Percentiles rank a stretch among this genome's conserved stretches.
Conservation (phyloP, 257 asterid genomes). For the Jaltomata sinuosa region DNA sequence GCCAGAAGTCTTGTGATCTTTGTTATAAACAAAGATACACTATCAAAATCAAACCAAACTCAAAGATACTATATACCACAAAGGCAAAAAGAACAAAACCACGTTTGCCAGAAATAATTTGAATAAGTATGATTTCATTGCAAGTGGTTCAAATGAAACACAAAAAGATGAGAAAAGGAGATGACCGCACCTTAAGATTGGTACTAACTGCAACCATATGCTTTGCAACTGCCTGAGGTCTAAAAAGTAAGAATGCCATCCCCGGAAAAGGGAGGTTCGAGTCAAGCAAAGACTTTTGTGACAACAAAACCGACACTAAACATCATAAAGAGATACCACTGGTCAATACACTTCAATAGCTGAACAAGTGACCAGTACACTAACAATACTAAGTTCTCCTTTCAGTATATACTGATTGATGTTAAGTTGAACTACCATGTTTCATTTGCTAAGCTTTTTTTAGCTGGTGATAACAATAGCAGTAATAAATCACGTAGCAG, state of each 20-base stretch:
- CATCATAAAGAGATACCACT: background rate
- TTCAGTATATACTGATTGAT: background rate
- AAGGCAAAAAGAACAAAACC: background rate
- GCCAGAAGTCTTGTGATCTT: background rate
- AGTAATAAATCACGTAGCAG: background rate
- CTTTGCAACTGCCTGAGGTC: slow-evolving; percentile 96
- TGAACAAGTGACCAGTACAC: background rate
- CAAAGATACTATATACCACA: background rate
- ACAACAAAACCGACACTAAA: background rate
- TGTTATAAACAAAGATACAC: background rate
- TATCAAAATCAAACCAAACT: background rate
- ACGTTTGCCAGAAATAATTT: background rate
- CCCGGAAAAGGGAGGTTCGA: background rate
- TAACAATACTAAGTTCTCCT: background rate
- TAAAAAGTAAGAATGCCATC: slow-evolving; percentile 11
- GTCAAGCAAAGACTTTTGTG: background rate
- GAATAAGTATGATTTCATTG: slow-evolving; percentile 1
- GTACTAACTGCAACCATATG: slow-evolving; percentile 99
- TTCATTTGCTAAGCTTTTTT: background rate
- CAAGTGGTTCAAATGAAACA: slow-evolving; percentile 1
- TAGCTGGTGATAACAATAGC: background rate
- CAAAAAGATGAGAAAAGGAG: slow-evolving; percentile 8
- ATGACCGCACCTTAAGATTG: slow-evolving; percentile 57
- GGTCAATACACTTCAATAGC: background rate
- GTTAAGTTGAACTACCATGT: background rate